Conservation (phyloP, 192 early-diverging fungal genomes). For the Coemansia sp. region DNA sequence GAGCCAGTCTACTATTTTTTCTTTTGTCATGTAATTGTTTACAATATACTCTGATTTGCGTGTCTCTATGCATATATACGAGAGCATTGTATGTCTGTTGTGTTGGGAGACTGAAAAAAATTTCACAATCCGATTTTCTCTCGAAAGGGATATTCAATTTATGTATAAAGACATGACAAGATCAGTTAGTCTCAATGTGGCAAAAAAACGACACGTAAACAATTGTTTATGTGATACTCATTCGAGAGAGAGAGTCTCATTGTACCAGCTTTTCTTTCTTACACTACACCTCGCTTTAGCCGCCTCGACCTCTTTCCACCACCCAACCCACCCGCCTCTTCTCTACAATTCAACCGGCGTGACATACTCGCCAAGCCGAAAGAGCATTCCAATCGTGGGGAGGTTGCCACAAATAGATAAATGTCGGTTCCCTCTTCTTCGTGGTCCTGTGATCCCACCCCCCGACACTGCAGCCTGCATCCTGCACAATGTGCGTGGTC, state of each 20-base stretch:
- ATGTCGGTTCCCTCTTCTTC: not conserved
- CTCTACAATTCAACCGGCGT: constrained; percentile 7
- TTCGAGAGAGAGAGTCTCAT: not conserved
- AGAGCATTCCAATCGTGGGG: not conserved
- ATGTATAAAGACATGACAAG: not conserved
- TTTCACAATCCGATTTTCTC: constrained; percentile 5
- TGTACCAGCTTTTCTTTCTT: not conserved
- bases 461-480: not conserved
- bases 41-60: not conserved
- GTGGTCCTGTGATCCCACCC: constrained; percentile 1
- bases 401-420: not conserved
- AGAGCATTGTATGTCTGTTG: not conserved
- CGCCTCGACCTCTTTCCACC: not conserved
- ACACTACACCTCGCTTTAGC: not conserved
- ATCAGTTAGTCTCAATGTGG: not conserved
- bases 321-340: not conserved
- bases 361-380: not conserved
- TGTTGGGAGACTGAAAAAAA: not conserved
- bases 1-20: not conserved
- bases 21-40: not conserved
- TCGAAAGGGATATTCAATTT: not conserved
- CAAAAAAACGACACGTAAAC: not conserved
- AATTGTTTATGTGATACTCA: not conserved
- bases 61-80: not conserved
- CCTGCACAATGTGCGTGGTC: not conserved